Evolutionary conservation across 371 early-diverging fungal species (phyloP), one percentile per base, ranked within the genome.

Genomic region (Mucor sp.): DNA sequence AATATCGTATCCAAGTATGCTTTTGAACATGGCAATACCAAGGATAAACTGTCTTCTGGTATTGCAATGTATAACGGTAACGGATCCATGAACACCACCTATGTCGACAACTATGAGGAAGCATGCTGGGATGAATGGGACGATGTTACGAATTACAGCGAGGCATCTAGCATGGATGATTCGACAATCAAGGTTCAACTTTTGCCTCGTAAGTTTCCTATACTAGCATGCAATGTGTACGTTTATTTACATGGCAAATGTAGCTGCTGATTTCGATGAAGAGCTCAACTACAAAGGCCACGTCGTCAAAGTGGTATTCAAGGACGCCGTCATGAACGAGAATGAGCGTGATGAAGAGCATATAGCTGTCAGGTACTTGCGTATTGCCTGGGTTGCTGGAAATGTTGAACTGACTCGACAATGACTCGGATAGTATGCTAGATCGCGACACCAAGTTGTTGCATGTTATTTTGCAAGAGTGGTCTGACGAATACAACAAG

Each of bases 281-380:
- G 68, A 68, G 21, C 60, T 74, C 33, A 60, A 41, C 4, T 77
- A 77, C 28, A 80, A 74, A n/a, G 77, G 76, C 0, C 60, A 72
- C 48, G 66, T 19, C 0, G 44, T 75, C 0, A 55, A 32, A 6
- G 63, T 71, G 6, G 44, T 59, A 2, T 64, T 69, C 48, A 60
- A 60, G 7, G 62, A 63, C 47, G 58, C 35, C 7, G 55, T 41
- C 37, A 44, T 62, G 21, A 48, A 27, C 3, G 30, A 56, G 6
- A 28, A 25, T 44, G 33, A 44, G 14, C 33, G 32, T 32, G 43
- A 47, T 33, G 28, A 41, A 15, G 50, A 57, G 39, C 60, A 63
- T 21, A 63, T 68, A 6, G 55, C 37, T 15, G 19, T 73, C 23
- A 60, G 53, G 60, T 66, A 56, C 21, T 12, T 33, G 53, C 9